Percentiles rank a stretch among this genome's conserved stretches.
Conservation (phyloP, 192 early-diverging fungal genomes). For the Podila minutissima region DNA sequence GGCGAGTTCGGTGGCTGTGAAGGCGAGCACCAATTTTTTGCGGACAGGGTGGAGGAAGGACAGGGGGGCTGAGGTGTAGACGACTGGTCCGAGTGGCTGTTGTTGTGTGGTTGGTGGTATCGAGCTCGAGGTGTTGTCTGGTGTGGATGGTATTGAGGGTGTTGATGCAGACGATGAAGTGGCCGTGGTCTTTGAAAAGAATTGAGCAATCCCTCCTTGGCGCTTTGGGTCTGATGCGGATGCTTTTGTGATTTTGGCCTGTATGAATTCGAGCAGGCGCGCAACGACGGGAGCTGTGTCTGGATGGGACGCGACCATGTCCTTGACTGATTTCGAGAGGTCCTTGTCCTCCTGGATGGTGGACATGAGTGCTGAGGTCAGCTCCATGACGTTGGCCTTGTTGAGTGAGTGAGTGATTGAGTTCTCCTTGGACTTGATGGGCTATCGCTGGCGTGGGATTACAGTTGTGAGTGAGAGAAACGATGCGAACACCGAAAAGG, state of each 20-base stretch:
- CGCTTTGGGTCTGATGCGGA: conserved; percentile 1
- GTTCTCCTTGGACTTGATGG: background rate
- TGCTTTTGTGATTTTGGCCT: conserved; percentile 1
- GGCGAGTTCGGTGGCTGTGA: conserved; percentile 19
- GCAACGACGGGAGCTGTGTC: conserved; percentile 21
- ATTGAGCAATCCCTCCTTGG: conserved; percentile 20
- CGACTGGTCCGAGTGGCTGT: conserved; percentile 19
- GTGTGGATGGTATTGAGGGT: background rate
- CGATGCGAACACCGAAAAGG: background rate
- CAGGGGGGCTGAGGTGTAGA: conserved; percentile 25
- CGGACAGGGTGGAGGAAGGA: conserved; percentile 40
- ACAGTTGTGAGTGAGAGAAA: background rate
- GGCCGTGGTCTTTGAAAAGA: conserved; percentile 6
- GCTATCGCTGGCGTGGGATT: background rate
- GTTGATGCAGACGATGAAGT: background rate
- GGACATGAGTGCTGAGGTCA: conserved; percentile 3
- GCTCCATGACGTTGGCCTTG: background rate
- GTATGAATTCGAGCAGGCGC: conserved; percentile 23
- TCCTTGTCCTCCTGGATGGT: conserved; percentile 23
- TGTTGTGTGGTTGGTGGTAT: background rate
- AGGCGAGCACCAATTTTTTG: conserved; percentile 35
- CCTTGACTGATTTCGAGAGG: conserved; percentile 14
- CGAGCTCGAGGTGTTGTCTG: background rate
- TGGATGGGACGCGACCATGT: conserved; percentile 20
- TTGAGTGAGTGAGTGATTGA: background rate